A percentile compares a stretch with the other conserved stretches of the same genome.
Evolutionary conservation across 768 basidiomycete species (phyloP).

Genomic region (Trametes meyenii): DNA sequence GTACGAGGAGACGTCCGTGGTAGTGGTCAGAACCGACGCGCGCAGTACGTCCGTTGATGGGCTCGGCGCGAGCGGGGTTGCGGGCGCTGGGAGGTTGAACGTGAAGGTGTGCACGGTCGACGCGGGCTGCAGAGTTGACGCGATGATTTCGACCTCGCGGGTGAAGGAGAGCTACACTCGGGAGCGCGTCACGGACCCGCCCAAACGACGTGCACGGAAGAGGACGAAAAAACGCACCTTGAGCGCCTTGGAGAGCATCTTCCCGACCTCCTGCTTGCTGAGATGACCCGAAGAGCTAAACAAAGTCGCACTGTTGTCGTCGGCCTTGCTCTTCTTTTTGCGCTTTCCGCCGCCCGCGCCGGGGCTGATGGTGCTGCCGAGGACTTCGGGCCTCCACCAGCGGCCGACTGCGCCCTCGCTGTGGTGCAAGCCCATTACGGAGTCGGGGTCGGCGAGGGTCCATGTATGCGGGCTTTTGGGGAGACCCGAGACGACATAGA

Average conservation of each 20-base stretch:
- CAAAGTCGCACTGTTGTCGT: constrained; percentile 60
- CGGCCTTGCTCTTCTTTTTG: constrained; percentile 70
- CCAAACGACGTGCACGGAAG: not conserved
- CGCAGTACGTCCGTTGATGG: constrained; percentile 73
- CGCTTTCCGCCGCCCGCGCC: constrained; percentile 58
- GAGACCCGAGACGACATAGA: constrained; percentile 87
- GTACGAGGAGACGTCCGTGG: constrained; percentile 62
- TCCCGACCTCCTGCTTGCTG: constrained; percentile 83
- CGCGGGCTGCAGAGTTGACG: constrained; percentile 91
- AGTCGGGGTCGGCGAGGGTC: constrained; percentile 85
- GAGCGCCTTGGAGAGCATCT: constrained; percentile 89
- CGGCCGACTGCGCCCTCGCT: constrained; percentile 82
- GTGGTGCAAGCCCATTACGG: constrained; percentile 80
- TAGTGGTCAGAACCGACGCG: constrained; percentile 68
- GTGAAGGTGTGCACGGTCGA: constrained; percentile 92
- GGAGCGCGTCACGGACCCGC: constrained; percentile 9
- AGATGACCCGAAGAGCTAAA: constrained; percentile 80
- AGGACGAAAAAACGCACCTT: constrained; percentile 56
- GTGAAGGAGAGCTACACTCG: constrained; percentile 78
- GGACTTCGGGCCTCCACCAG: constrained; percentile 91
- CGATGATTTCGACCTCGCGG: constrained; percentile 91
- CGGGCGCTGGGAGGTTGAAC: constrained; percentile 79
- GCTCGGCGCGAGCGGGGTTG: constrained; percentile 74
- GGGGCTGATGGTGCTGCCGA: constrained; percentile 85
- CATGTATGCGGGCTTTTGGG: constrained; percentile 90